Evolutionary conservation across 306 rosid species (phyloP).

Genomic region (Gynostemma pentaphyllum): DNA sequence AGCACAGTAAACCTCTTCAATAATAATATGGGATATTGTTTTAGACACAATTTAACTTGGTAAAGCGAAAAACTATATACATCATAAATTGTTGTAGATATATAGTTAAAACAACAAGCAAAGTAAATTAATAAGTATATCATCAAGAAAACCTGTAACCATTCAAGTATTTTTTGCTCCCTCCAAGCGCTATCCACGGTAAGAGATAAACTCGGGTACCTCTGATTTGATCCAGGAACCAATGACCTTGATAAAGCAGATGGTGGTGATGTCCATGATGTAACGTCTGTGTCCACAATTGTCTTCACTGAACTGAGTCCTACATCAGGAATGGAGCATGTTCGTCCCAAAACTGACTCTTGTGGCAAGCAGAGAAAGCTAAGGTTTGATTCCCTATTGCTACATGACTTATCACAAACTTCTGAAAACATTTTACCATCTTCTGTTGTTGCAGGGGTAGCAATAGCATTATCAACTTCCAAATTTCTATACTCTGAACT

Average conservation of each 20-base stretch:
- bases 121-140: slow-evolving; percentile 3
- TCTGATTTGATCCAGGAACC: slow-evolving; percentile 28
- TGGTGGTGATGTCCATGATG: slow-evolving; percentile 21
- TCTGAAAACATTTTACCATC: slow-evolving; percentile 21
- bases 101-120: neutral
- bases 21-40: neutral
- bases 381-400: slow-evolving; percentile 20
- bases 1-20: slow-evolving; percentile 5
- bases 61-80: neutral
- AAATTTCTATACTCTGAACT: slow-evolving; percentile 13
- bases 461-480: slow-evolving; percentile 18
- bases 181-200: slow-evolving; percentile 42
- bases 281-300: slow-evolving; percentile 23
- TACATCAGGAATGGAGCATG: slow-evolving; percentile 20
- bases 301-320: slow-evolving; percentile 19
- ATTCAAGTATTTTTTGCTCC: slow-evolving; percentile 69
- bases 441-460: slow-evolving; percentile 17
- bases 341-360: slow-evolving; percentile 21
- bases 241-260: slow-evolving; percentile 23
- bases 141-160: slow-evolving; percentile 50
- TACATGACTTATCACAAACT: slow-evolving; percentile 23
- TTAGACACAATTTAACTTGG: neutral
- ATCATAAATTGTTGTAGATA: neutral
- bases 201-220: slow-evolving; percentile 36
- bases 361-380: slow-evolving; percentile 17